These are phyloP conservation scores for Saccharomycopsis hybrid DNA, from an alignment of 1,139 yeast species.

Conservation along the genomic window DNA sequence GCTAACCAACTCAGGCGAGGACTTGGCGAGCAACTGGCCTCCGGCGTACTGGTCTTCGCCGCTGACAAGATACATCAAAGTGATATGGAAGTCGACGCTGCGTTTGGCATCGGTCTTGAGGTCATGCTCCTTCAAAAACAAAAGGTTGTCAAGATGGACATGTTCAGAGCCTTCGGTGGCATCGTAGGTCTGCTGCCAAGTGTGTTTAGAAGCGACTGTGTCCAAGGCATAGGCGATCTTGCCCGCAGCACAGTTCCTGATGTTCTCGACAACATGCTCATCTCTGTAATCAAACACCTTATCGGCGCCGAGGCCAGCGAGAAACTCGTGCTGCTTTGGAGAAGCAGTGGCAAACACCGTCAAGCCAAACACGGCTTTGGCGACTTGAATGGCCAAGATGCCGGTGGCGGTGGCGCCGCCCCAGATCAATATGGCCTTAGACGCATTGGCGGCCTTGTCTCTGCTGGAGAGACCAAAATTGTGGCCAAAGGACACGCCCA, in stretches of 20 bases:
- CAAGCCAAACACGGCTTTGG: constrained; percentile 42
- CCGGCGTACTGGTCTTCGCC: neutral
- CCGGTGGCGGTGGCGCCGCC: too few relatives aligned
- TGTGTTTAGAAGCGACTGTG: constrained; percentile 52
- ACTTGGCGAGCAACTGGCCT: neutral
- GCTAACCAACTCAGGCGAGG: neutral
- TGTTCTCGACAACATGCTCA: constrained; percentile 42
- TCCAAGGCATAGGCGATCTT: constrained; percentile 43
- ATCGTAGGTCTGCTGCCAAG: neutral
- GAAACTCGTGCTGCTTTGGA: too few relatives aligned
- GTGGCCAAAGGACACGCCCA: too few relatives aligned
- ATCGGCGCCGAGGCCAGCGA: constrained; percentile 53
- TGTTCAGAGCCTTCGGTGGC: neutral
- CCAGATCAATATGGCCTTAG: too few relatives aligned
- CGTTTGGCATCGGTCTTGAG: too few relatives aligned
- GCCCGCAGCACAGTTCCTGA: constrained; percentile 36
- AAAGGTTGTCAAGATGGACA: neutral
- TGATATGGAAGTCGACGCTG: too few relatives aligned
- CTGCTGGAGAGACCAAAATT: too few relatives aligned
- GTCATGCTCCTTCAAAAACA: neutral
- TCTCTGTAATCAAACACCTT: constrained; percentile 54
- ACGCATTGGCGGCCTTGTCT: too few relatives aligned
- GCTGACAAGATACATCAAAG: too few relatives aligned
- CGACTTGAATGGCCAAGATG: too few relatives aligned
- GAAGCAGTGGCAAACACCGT: constrained; percentile 52